These are phyloP conservation scores for Podospora fimiseda DNA, from an alignment of 495 filamentous ascomycete genomes.

Conservation along the genomic window DNA sequence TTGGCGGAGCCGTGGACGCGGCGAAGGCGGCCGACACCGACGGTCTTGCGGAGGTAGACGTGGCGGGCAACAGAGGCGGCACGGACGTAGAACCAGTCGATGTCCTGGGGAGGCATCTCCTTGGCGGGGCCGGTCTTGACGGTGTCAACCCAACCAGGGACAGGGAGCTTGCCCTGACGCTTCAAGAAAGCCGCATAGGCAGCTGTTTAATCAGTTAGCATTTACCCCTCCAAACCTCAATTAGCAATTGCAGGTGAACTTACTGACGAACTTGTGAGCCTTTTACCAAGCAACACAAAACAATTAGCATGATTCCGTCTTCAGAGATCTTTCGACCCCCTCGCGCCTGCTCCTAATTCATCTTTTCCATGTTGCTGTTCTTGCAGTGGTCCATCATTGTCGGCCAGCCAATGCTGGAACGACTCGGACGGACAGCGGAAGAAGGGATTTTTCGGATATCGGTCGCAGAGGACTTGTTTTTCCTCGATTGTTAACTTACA, in stretches of 20 bases:
- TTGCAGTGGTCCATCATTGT: conserved; percentile 19
- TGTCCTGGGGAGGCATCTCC: conserved; percentile 93
- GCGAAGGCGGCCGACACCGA: conserved; percentile 84
- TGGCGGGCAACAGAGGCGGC: conserved; percentile 93
- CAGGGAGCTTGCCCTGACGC: conserved; percentile 96
- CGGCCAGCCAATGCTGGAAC: conserved; percentile 20
- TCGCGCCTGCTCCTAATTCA: conserved; percentile 49
- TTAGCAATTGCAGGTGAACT: background rate
- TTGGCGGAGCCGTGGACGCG: conserved; percentile 84
- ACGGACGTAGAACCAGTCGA: conserved; percentile 99
- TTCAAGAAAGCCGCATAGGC: conserved; percentile 97
- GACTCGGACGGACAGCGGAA: conserved; percentile 19
- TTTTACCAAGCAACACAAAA: conserved; percentile 38
- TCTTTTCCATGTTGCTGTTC: conserved; percentile 28
- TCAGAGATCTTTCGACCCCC: conserved; percentile 55
- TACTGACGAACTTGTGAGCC: conserved; percentile 82
- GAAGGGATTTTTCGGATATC: conserved; percentile 22
- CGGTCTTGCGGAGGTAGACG: conserved; percentile 98
- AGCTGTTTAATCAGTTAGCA: conserved; percentile 21
- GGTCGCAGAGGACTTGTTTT: conserved; percentile 17
- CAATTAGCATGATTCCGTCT: conserved; percentile 55
- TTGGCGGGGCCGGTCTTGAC: conserved; percentile 95
- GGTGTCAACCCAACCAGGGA: conserved; percentile 97
- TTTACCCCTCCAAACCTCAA: background rate
- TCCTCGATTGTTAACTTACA: conserved; percentile 51